A percentile compares a stretch with the other conserved stretches of the same genome.
Evolutionary conservation across 108 stramenopile species (phyloP).

Genomic region (Discostella stelligeroides): DNA sequence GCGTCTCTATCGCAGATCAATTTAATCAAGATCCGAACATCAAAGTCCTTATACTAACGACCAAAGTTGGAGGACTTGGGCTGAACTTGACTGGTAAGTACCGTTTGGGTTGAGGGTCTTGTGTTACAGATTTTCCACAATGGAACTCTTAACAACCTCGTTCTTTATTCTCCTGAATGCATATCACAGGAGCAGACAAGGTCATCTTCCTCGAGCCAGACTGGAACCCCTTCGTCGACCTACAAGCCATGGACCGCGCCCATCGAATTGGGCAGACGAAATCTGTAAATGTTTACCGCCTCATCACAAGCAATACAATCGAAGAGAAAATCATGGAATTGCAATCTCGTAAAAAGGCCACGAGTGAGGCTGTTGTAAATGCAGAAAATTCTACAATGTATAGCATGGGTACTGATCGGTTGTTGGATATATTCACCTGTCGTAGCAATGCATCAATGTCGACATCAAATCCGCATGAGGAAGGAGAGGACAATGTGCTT

Average conservation of each 20-base stretch:
- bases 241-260: conserved; percentile 78
- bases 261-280: conserved; percentile 81
- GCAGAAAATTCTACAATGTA: conserved; percentile 86
- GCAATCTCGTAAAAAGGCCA: conserved; percentile 70
- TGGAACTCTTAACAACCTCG: neutral
- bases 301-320: conserved; percentile 85
- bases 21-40: conserved; percentile 76
- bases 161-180: neutral
- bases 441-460: conserved; percentile 16
- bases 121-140: neutral
- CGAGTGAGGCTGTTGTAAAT: conserved; percentile 85
- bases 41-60: conserved; percentile 79
- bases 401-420: conserved; percentile 87
- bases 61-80: conserved; percentile 83
- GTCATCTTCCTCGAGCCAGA: conserved; percentile 87
- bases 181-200: conserved; percentile 67
- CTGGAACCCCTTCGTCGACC: conserved; percentile 83
- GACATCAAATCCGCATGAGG: conserved; percentile 1
- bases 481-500: conserved; percentile 32
- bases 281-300: conserved; percentile 90
- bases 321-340: conserved; percentile 92
- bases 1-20: conserved; percentile 63
- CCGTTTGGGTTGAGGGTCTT: neutral
- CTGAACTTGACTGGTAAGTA: conserved; percentile 80
- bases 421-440: conserved; percentile 83